Evolutionary conservation across 2,329 filamentous ascomycete species (phyloP), one percentile per base, ranked within the genome.

Genomic region (Colletotrichum liaoningense): DNA sequence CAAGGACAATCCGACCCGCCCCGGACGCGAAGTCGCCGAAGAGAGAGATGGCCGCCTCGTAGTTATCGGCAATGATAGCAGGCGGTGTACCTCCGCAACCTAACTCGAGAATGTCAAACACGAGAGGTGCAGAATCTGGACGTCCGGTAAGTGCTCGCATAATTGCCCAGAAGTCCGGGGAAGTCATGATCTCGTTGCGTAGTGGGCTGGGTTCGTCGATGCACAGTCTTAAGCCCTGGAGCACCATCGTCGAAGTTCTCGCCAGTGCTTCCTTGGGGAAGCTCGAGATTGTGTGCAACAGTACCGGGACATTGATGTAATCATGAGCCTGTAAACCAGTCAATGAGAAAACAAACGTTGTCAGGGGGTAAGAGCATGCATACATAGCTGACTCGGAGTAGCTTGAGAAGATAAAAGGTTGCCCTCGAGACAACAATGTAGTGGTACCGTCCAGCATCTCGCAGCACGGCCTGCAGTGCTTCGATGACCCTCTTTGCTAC

Each of bases 141-240:
- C 93, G 89, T 28, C 88, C 86, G 59, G 94, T 91, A 22, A 99
- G 86, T 38, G 91, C 90, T 74, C 95, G 92, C 65, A 99, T 86
- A 16, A 98, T 94, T 5, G 93, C 93, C 97, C 97, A 99, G 82
- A 99, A 98, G 80, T 99, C 97, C 0, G 97, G 97, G 22, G 96
- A 98, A 16, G 94, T 96, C 83, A 97, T 97, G 77, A 98, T 94
- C 83, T 98, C 96, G 77, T 94, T 98, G 70, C 94, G 92, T 33
- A 99, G 86, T 14, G 93, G 91, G 30, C 92, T 92, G 0, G 94
- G 91, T 73, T 93, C 91, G 64, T 93, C 91, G 76, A 98, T 94
- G 78, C 95, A 98, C 57, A 92, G 87, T 57, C 92, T 90, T 30
- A 99, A 86, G 0, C 96, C 96, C 77, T 93, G 92, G 22, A 98